Evolutionary conservation across 176 grass and related monocot species (phyloP), one percentile per base, ranked within the genome.

Genomic region (Zoysia pacifica): DNA sequence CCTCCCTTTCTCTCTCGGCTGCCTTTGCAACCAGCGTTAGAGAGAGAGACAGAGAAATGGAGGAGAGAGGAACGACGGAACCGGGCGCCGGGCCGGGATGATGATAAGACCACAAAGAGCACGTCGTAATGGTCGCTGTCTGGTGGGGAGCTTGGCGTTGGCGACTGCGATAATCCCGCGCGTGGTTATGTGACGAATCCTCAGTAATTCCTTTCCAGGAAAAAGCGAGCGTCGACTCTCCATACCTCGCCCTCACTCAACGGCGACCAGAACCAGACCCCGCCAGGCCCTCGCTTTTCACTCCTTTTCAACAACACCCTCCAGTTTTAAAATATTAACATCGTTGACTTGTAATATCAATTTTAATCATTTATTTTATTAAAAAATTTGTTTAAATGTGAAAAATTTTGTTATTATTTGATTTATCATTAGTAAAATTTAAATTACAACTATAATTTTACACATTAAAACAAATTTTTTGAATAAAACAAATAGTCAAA

Each of bases 161-260:
- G 79, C 66, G 89, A 91, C 87, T 84, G 84, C 82, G 75, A 85
- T 0, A 28, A 28, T 28, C 28, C 76, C 47, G 52, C 41, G 67
- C 86, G 65, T 48, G 77, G 65, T 93, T 88, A 97, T 93, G 93
- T 97, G 93, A 97, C 93, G 83, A 89, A 90, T 89, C 93, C 90
- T 93, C 77, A 83, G 78, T 93, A 28, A 28, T 93, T 93, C 93
- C 88, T 90, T 91, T 79, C 72, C 71, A 84, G 83, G 90, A 84
- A 89, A 97, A 93, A 91, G 72, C 48, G n/a, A 61, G 66, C 72
- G 64, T 83, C 43, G 40, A 62, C 48, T n/a, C 73, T 87, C 65
- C 48, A 20, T 67, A 63, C 60, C 18, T 55, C 67, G 15, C 62
- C 44, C 66, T 6, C 11, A 28, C 0, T 28, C 28, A 28, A 28